A percentile compares a stretch with the other conserved stretches of the same genome.
Conservation (phyloP, 805 yeast species). For the Komagataella pseudopastoris region DNA sequence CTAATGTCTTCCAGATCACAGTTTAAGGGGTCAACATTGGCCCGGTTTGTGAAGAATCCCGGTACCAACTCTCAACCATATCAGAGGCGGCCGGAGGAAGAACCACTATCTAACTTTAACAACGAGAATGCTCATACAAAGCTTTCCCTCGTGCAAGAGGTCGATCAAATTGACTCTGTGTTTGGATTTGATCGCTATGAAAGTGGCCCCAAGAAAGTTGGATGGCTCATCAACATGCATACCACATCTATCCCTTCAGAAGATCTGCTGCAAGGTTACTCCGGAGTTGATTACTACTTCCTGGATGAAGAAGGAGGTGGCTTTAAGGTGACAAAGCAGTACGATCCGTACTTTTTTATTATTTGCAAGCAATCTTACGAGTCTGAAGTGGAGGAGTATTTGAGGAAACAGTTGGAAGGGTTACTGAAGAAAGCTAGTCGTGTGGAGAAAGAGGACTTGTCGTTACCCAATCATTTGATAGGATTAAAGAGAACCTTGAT, state of each 20-base stretch:
- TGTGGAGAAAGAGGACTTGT: constrained; percentile 64
- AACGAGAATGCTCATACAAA: constrained; percentile 18
- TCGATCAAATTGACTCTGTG: constrained; percentile 57
- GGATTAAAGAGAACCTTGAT: constrained; percentile 59
- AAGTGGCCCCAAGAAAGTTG: constrained; percentile 56
- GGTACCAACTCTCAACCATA: not conserved
- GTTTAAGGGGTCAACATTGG: constrained; percentile 11
- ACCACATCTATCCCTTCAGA: constrained; percentile 57
- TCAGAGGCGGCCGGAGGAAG: not conserved
- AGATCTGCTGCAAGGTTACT: constrained; percentile 47
- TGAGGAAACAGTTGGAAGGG: constrained; percentile 54
- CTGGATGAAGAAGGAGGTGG: constrained; percentile 94
- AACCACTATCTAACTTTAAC: not conserved
- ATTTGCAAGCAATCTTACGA: constrained; percentile 48
- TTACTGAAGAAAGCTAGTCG: constrained; percentile 42
- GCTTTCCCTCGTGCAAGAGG: constrained; percentile 39
- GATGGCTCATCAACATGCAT: constrained; percentile 95
- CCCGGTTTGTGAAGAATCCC: constrained; percentile 13
- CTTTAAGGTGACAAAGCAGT: constrained; percentile 73
- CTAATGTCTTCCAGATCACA: not conserved
- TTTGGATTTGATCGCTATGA: constrained; percentile 86
- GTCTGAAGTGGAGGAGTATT: constrained; percentile 74
- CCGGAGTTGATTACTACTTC: constrained; percentile 92
- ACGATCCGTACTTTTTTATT: constrained; percentile 79
- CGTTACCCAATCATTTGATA: constrained; percentile 72